Base-by-base conservation (phyloP, 208 protist species). In the Trypanosoma theileri region DNA sequence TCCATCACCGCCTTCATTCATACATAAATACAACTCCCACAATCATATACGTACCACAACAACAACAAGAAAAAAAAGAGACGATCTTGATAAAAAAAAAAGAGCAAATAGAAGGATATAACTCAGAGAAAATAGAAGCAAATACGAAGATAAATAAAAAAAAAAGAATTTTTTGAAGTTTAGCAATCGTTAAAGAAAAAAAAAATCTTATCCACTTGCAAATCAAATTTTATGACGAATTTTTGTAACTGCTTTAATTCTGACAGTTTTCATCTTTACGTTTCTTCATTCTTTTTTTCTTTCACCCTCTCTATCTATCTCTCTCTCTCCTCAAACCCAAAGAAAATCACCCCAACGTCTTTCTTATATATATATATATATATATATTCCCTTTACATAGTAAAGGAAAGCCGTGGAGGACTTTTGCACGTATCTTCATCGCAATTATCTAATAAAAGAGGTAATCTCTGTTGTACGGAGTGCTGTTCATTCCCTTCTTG, bases 151-250 rank as follows among this genome's bases (percentile, higher is more conserved):
- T 17, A 53, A 54, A 41, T 13, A 16, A 58, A 51, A 35, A 48
- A 71, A 60, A 67, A 62, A 75, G 58, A 60, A 54, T 6, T 35
- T 40, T 12, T 21, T 51, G 4, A 40, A 44, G n/a, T 11, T 21
- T 7, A 44, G 44, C 31, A 46, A 61, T 9, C 35, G 35, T 3
- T 21, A 46, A 46, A 60, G 16, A 11, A 44, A n/a, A 60, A 41
- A 26, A 41, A 48, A 41, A 60, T 26, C 2, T 28, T 7, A 6
- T 35, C 28, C 28, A 35, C 4, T 8, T 35, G 6, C 28, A 35
- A 35, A 35, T 8, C 28, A 1, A 35, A 35, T 35, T 35, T 8
- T 6, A 35, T 35, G 6, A 35, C 28, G 28, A 35, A 35, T 35
- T 35, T 8, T 35, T 35, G 28, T 35, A 35, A 35, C 28, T 35